Conservation (phyloP, 2,329 filamentous ascomycete species). For the Cordyceps tenuipes region DNA sequence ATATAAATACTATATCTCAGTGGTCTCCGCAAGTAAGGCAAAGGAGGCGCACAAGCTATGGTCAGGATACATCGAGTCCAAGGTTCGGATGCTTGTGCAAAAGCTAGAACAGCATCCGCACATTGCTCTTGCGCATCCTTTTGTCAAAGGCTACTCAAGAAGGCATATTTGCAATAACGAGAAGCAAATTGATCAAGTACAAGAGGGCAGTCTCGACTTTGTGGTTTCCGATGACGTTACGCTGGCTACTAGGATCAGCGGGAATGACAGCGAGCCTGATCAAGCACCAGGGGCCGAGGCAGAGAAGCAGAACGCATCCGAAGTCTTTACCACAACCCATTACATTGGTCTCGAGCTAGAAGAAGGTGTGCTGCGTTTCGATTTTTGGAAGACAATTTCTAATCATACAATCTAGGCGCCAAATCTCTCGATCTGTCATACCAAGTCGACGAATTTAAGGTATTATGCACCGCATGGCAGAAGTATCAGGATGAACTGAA, state of each 20-base stretch:
- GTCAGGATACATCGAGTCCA: constrained; percentile 90
- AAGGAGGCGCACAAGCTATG: constrained; percentile 81
- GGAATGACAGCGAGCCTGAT: constrained; percentile 36
- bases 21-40: constrained; percentile 72
- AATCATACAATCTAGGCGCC: constrained; percentile 37
- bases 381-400: not conserved
- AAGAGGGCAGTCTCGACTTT: constrained; percentile 43
- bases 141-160: constrained; percentile 86
- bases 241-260: constrained; percentile 16
- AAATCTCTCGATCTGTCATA: constrained; percentile 70
- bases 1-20: constrained; percentile 92
- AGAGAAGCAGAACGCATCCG: constrained; percentile 27
- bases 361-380: constrained; percentile 48
- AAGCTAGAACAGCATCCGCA: constrained; percentile 72
- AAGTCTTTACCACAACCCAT: constrained; percentile 81
- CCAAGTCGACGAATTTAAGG: constrained; percentile 80
- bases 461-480: constrained; percentile 67
- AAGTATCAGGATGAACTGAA: constrained; percentile 69
- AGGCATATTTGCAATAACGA: constrained; percentile 59
- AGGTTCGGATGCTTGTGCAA: constrained; percentile 76
- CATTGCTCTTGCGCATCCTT: constrained; percentile 79
- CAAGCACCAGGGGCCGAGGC: constrained; percentile 38
- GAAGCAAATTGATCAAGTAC: constrained; percentile 43
- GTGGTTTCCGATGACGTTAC: constrained; percentile 32
- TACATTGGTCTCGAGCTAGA: constrained; percentile 83